phyloP scores from a whole-genome alignment of 345 rosid genomes.

The Citrus sinensis region DNA sequence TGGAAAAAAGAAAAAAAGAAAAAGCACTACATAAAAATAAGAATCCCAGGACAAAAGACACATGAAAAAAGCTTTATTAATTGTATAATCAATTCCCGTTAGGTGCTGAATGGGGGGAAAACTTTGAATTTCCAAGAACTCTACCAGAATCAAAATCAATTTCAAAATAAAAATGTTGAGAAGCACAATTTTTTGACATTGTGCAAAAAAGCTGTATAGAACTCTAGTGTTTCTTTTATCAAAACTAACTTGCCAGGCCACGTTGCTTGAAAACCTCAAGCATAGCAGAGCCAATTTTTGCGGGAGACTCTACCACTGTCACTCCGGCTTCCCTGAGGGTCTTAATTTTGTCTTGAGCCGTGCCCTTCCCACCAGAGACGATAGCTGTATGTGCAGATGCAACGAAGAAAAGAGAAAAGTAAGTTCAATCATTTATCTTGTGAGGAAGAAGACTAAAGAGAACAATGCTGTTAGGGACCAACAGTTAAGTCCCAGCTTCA shows the following conservation, averaged over 20 bases:
- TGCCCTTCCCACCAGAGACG: slow-evolving; percentile 93
- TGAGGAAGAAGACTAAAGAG: neutral
- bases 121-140: neutral
- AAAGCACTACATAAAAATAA: too few relatives aligned
- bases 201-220: neutral
- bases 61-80: neutral
- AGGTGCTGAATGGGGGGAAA: neutral
- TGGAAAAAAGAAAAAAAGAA: too few relatives aligned
- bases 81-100: neutral
- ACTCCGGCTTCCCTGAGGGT: slow-evolving; percentile 86
- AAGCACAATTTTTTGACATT: neutral
- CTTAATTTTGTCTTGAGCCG: slow-evolving; percentile 90
- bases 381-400: slow-evolving; percentile 53
- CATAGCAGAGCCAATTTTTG: slow-evolving; percentile 83
- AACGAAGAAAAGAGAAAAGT: too few relatives aligned
- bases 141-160: slow-evolving; percentile 3
- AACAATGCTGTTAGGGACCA: neutral
- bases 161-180: neutral
- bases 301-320: slow-evolving; percentile 89
- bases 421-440: neutral
- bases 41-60: too few relatives aligned
- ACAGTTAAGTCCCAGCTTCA: too few relatives aligned
- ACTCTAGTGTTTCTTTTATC: neutral
- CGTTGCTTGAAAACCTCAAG: slow-evolving; percentile 72
- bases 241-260: slow-evolving; percentile 44